Base-by-base conservation (phyloP, 495 filamentous ascomycete genomes). In the Penicillium dipodomyicola region DNA sequence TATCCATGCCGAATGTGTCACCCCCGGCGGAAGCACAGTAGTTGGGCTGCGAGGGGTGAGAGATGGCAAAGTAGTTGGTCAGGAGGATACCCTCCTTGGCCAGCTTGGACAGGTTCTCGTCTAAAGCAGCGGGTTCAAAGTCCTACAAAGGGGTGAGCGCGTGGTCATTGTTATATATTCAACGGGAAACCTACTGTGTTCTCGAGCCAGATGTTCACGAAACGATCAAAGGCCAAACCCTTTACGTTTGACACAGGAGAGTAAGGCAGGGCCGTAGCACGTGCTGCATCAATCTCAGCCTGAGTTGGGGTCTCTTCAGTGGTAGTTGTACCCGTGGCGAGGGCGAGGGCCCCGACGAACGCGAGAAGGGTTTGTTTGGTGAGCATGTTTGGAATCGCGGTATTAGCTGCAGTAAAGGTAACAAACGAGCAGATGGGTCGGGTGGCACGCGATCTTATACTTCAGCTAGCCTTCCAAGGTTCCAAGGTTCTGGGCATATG, bases 1-100 rank as follows among this genome's bases (percentile, higher is more conserved):
- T 80, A 59, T 89, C 77, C 76, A 90, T 83, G 53, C 87, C 87
- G 56, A 88, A 87, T 59, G 79, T 75, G 63, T 88, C 85, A 39
- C 86, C 87, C 30, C 71, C 78, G 7, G 84, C 82, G 9, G 79
- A 68, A n/a, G 84, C 80, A 48, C 78, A 71, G 67, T 90, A 90
- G 72, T 91, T 91, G 5, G 85, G 85, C 70, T 89, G 75, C 14
- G 85, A 88, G 7, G 86, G 86, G 59, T 89, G 86, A 27, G 85
- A 85, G 41, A 82, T 57, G 9, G 76, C 82, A 50, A 73, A 83
- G 74, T 82, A 87, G 74, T 88, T 88, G 58, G 79, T 81, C 33
- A 90, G 71, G 2, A 75, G 75, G 39, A 90, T 85, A 42, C 87
- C 87, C 64, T 84, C 78, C 41, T 67, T 75, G 32, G 85, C 83